phyloP scores from a whole-genome alignment of 2,329 filamentous ascomycete species.

The Aureobasidium mangrovei region DNA sequence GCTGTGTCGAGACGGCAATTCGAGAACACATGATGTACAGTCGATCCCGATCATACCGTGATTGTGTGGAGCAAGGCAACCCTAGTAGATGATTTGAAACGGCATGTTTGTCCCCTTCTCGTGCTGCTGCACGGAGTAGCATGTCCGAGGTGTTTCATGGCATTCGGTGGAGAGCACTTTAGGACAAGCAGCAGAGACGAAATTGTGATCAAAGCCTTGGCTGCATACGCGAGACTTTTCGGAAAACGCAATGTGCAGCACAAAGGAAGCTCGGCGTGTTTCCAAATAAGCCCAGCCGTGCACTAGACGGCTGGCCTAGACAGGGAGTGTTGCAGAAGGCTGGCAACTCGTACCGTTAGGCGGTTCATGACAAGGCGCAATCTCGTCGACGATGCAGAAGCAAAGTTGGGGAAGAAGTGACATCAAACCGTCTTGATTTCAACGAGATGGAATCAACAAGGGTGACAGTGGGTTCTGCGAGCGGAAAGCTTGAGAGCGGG shows the following conservation, averaged over 20 bases:
- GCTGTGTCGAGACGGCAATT: not conserved
- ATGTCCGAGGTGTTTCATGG: not conserved
- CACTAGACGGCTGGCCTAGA: not conserved
- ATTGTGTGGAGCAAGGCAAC: not conserved
- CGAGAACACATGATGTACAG: not conserved
- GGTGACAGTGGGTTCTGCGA: not conserved
- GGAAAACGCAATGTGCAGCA: not conserved
- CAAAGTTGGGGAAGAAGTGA: not conserved
- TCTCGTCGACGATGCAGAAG: not conserved
- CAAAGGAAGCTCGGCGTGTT: constrained; percentile 8
- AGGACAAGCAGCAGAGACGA: not conserved
- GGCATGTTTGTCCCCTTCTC: too few relatives aligned
- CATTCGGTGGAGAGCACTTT: not conserved
- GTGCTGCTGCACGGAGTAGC: too few relatives aligned
- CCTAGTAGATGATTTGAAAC: too few relatives aligned
- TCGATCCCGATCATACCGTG: not conserved
- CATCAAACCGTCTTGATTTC: constrained; percentile 4
- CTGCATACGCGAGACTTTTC: not conserved
- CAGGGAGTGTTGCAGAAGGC: not conserved
- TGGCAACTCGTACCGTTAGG: not conserved
- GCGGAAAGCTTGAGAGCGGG: not conserved
- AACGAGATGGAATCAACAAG: too few relatives aligned
- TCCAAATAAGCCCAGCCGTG: constrained; percentile 1
- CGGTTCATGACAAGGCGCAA: not conserved
- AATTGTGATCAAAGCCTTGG: constrained; percentile 11